A percentile compares a stretch with the other conserved stretches of the same genome.
Evolutionary conservation across 306 rosid genomes (phyloP).

Genomic region (Astragalus glycyphyllos): DNA sequence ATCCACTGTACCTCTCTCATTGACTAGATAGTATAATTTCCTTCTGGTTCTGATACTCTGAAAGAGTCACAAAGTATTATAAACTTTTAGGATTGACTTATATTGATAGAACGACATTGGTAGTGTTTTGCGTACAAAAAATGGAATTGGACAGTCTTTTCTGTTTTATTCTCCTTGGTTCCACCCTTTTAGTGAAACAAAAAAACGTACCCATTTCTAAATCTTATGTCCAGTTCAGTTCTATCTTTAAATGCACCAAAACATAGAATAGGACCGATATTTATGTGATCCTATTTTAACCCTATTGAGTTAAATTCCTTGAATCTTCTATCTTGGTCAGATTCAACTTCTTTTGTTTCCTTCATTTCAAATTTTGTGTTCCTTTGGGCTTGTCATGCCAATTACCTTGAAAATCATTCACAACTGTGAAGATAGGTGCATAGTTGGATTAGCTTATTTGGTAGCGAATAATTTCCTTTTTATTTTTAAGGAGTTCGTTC

Average conservation of each 20-base stretch:
- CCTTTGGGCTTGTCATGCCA: background rate
- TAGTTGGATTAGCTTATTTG: background rate
- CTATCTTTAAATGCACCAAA: background rate
- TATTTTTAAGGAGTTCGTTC: background rate
- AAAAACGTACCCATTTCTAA: background rate
- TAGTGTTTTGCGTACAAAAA: background rate
- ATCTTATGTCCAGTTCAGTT: background rate
- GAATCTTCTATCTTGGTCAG: background rate
- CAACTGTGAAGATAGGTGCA: background rate
- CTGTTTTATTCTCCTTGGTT: background rate
- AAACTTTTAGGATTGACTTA: conserved; percentile 1
- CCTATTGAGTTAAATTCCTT: too few relatives aligned
- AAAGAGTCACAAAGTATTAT: background rate
- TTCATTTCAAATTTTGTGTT: background rate
- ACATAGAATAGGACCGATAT: background rate
- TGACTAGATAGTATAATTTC: conserved; percentile 9
- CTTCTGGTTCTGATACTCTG: conserved; percentile 9
- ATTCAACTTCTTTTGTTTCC: background rate
- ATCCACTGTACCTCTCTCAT: background rate
- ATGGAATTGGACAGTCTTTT: background rate
- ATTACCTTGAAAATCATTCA: background rate
- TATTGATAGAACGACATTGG: background rate
- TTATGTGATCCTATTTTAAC: background rate
- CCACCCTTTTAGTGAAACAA: background rate
- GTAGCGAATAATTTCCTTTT: background rate